Evolutionary conservation across 2,329 filamentous ascomycete species (phyloP), one percentile per base, ranked within the genome.

Genomic region (Aspergillus amoenus): DNA sequence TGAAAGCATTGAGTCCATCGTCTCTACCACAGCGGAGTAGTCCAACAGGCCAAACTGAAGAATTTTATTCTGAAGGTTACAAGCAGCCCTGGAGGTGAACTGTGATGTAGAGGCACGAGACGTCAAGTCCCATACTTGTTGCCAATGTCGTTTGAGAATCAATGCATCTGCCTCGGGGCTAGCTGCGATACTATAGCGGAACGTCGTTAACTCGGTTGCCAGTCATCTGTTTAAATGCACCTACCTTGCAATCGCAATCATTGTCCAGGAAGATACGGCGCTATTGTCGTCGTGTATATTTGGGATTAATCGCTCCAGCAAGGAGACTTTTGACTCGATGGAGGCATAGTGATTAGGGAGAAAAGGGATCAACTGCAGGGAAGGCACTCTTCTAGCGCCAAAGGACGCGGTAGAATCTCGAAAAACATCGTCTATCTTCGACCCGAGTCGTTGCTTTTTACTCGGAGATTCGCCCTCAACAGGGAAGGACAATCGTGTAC

Each of bases 241-340:
- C 69, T 77, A 93, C 91, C 89, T 90, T 61, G 90, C 81, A 68
- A 91, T 85, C n/a, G 87, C 88, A 52, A 97, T 73, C 78, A 96
- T 85, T 17, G 91, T 88, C 94, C 94, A 99, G 0, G 87, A 90
- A 7, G 87, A 84, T 41, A 88, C 78, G 8, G 75, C 73, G 13
- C 77, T 75, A 63, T 88, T 86, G 66, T 96, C 93, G 67, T 94
- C 89, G 9, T 84, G 81, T 43, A 89, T 84, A 52, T 82, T 80
- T 11, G 76, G 72, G 15, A 81, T 75, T 15, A 95, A 75, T 43
- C 83, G 81, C 8, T 81, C 78, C 3, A 94, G 68, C 4, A 88
- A 70, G 0, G 81, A 78, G 5, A 75, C 72, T 24, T 88, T 74
- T 11, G 84, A 82, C 32, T 86, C 81, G 32, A 75, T 64, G 3